A percentile compares a stretch with the other conserved stretches of the same genome.
These are phyloP conservation scores for Colletotrichum gloeosporioides DNA, from an alignment of 2,329 filamentous ascomycete species.

Conservation along the genomic window DNA sequence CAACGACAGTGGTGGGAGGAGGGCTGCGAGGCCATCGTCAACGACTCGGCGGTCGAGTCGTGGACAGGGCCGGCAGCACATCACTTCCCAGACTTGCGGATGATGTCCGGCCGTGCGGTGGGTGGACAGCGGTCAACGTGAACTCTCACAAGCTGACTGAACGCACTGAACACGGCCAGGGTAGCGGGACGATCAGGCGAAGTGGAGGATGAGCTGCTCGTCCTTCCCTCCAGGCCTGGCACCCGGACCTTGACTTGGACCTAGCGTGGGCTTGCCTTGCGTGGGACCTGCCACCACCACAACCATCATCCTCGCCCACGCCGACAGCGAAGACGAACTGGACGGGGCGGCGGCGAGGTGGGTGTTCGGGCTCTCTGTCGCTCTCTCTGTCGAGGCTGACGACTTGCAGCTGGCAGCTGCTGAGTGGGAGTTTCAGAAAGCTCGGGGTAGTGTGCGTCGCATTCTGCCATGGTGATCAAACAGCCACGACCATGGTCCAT, in stretches of 20 bases:
- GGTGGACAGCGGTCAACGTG: constrained; percentile 13
- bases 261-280: constrained; percentile 14
- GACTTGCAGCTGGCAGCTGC: constrained; percentile 13
- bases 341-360: not conserved
- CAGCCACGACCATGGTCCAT: constrained; percentile 19
- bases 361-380: not conserved
- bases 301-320: constrained; percentile 7
- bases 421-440: constrained; percentile 23
- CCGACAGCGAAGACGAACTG: constrained; percentile 1
- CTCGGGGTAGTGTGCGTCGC: constrained; percentile 18
- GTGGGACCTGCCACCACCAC: not conserved
- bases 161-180: constrained; percentile 18
- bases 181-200: constrained; percentile 32
- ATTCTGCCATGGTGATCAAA: constrained; percentile 23
- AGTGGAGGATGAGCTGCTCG: constrained; percentile 11
- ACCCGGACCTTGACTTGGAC: constrained; percentile 11
- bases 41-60: constrained; percentile 23
- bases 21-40: constrained; percentile 21
- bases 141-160: constrained; percentile 6
- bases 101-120: constrained; percentile 21
- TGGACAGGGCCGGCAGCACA: not conserved
- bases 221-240: not conserved
- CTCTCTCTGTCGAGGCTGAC: not conserved
- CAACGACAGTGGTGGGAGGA: not conserved
- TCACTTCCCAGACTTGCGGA: constrained; percentile 29